These are phyloP conservation scores for Malassezia arunalokei DNA, from an alignment of 1,284 basidiomycete genomes.

Conservation along the genomic window DNA sequence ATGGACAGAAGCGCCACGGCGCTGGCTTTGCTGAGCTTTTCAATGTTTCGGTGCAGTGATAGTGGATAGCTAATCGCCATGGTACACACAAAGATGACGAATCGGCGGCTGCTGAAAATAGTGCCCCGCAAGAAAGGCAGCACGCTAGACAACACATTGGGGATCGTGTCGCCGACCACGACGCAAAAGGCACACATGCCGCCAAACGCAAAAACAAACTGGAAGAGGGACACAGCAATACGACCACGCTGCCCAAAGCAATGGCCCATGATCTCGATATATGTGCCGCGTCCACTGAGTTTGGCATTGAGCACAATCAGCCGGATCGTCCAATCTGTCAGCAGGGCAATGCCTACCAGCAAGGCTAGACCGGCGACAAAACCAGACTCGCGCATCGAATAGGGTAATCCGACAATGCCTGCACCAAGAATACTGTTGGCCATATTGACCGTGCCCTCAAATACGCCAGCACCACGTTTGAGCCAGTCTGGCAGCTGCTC, in stretches of 20 bases:
- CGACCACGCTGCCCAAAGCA: slow-evolving; percentile 63
- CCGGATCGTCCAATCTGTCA: slow-evolving; percentile 97
- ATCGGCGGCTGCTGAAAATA: slow-evolving; percentile 70
- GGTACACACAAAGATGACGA: slow-evolving; percentile 56
- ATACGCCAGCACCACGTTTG: slow-evolving; percentile 58
- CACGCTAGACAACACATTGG: slow-evolving; percentile 71
- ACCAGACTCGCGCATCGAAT: slow-evolving; percentile 81
- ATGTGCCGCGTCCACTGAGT: slow-evolving; percentile 77
- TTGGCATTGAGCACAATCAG: slow-evolving; percentile 85
- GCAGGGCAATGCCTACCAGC: slow-evolving; percentile 63
- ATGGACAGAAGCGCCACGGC: slow-evolving; percentile 68
- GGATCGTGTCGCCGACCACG: slow-evolving; percentile 74
- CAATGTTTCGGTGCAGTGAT: slow-evolving; percentile 89
- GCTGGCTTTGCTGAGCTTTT: slow-evolving; percentile 85
- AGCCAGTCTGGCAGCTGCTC: slow-evolving; percentile 47
- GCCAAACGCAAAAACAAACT: slow-evolving; percentile 93
- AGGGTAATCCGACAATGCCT: slow-evolving; percentile 61
- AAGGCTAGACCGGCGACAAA: slow-evolving; percentile 75
- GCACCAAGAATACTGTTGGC: slow-evolving; percentile 94
- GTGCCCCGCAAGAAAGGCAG: slow-evolving; percentile 70
- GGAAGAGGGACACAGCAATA: slow-evolving; percentile 85
- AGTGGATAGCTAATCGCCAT: slow-evolving; percentile 65
- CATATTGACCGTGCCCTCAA: slow-evolving; percentile 82
- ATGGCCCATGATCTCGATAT: slow-evolving; percentile 90
- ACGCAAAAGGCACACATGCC: slow-evolving; percentile 53